These are phyloP conservation scores for Trametes villosa DNA, from an alignment of 768 basidiomycete species.

Conservation along the genomic window DNA sequence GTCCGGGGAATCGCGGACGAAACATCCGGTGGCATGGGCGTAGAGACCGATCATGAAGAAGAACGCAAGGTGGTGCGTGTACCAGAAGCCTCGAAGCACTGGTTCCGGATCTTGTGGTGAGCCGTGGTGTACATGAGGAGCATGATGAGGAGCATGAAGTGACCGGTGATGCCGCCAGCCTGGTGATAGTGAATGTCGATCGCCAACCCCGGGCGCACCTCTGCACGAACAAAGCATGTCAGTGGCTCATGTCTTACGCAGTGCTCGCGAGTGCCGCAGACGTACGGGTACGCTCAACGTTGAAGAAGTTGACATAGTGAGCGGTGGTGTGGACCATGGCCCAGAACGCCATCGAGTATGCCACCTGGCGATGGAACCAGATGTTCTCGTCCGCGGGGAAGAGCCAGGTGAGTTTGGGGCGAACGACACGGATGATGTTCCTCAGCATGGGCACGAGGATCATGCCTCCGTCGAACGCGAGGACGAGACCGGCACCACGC, in stretches of 20 bases:
- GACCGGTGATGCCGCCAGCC: conserved; percentile 91
- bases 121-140: conserved; percentile 91
- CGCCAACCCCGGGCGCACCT: conserved; percentile 79
- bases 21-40: conserved; percentile 91
- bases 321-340: conserved; percentile 91
- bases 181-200: conserved; percentile 88
- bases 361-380: conserved; percentile 95
- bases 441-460: conserved; percentile 90
- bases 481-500: conserved; percentile 88
- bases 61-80: conserved; percentile 93
- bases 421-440: conserved; percentile 82
- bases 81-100: conserved; percentile 98
- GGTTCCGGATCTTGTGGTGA: conserved; percentile 82
- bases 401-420: conserved; percentile 79
- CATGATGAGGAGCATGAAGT: conserved; percentile 96
- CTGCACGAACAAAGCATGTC: conserved; percentile 41
- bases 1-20: conserved; percentile 82
- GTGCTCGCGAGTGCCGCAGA: background rate
- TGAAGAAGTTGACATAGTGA: conserved; percentile 93
- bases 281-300: conserved; percentile 86
- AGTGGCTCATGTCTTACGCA: background rate
- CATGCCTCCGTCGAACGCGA: conserved; percentile 85
- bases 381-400: conserved; percentile 95
- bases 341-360: conserved; percentile 94
- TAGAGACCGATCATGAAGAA: conserved; percentile 93